Conservation (phyloP, 768 basidiomycete genomes). For the Kwoniella sp. region DNA sequence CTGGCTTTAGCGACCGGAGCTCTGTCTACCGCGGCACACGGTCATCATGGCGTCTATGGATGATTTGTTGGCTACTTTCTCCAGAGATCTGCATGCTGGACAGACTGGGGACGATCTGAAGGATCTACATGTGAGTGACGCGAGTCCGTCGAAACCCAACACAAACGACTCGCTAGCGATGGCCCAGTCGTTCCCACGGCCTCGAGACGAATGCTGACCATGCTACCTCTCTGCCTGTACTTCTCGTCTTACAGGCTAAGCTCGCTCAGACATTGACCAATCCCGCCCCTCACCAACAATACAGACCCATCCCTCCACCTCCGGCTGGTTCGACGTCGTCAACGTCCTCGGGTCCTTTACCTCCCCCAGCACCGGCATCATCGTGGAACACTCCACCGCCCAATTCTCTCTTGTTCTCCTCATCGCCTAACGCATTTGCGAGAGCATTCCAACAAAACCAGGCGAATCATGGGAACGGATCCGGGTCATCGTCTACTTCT, state of each 20-base stretch:
- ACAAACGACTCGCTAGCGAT: too few species aligned
- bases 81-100: slow-evolving; percentile 35
- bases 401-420: slow-evolving; percentile 16
- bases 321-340: slow-evolving; percentile 15
- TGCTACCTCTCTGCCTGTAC: background rate
- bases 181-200: too few species aligned
- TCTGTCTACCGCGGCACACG: too few species aligned
- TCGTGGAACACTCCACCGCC: slow-evolving; percentile 48
- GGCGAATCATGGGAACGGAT: slow-evolving; percentile 1
- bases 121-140: slow-evolving; percentile 45
- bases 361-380: slow-evolving; percentile 48
- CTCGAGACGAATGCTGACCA: background rate
- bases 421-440: slow-evolving; percentile 14
- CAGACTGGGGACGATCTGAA: slow-evolving; percentile 40
- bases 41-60: slow-evolving; percentile 50
- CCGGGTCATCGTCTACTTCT: background rate
- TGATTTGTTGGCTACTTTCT: slow-evolving; percentile 46
- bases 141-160: too few species aligned
- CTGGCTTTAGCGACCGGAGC: too few species aligned
- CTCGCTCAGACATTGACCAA: slow-evolving; percentile 39
- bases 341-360: slow-evolving; percentile 28
- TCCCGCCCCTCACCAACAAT: slow-evolving; percentile 33
- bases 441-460: slow-evolving; percentile 8
- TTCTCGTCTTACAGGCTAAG: slow-evolving; percentile 36
- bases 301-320: slow-evolving; percentile 41